Evolutionary conservation across 164 flowering plant species (phyloP), one percentile per base, ranked within the genome.

Genomic region (Amborella trichopoda): DNA sequence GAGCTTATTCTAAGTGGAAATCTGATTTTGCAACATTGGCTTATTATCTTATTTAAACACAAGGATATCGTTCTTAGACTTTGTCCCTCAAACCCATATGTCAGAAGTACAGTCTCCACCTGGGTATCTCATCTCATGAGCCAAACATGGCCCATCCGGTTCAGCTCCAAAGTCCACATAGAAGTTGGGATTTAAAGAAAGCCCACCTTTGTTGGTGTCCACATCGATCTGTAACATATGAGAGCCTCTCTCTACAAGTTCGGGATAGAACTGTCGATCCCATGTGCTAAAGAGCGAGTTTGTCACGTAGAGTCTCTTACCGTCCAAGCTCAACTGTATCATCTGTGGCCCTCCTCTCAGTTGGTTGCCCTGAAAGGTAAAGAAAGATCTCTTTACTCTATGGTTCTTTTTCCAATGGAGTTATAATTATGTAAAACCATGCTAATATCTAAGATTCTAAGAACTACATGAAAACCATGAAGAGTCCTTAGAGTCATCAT

Each of bases 81-180:
- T n/a, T n/a, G n/a, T n/a, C 21, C 40, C 39, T 68, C 44, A 91
- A 28, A 82, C 46, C 99, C 99, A 91, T 24, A 91, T 91, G 53
- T 91, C 96, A 0, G 99, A 91, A 51, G 99, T 91, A 81, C 99
- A 91, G 54, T 91, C 99, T 28, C 99, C 96, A 23, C 96, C 99
- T 5, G 96, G 99, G 65, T 91, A 87, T 55, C 99, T 76, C 96
- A 87, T 91, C 56, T 91, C 96, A 59, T 91, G 95, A 3, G 96
- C 96, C 20, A 91, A 62, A n/a, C 88, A 72, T 56, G 99, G 96
- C 23, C 99, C 99, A 28, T 88, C 81, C 6, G 96, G 96, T 55
- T 88, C 96, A 40, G 72, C 46, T n/a, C 70, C 86, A 36, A 91
- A 91, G 55, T 91, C 99, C 3, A 91, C 91, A 10, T 77, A 84